Percentiles rank a stretch among this genome's conserved stretches.
Conservation (phyloP, 2,329 filamentous ascomycete species). For the Macrophomina tecta region DNA sequence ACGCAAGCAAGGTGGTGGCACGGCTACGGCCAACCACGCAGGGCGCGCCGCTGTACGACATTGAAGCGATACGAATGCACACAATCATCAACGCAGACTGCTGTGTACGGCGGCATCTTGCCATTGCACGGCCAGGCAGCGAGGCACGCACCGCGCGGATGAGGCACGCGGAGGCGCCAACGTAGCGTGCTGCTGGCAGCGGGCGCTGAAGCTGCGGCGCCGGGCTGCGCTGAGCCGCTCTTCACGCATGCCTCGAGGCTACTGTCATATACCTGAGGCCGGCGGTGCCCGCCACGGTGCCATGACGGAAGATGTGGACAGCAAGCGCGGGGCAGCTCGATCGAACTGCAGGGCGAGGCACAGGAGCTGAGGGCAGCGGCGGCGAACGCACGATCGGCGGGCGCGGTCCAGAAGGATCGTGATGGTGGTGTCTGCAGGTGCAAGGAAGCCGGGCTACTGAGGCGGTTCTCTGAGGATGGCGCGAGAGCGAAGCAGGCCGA, state of each 20-base stretch:
- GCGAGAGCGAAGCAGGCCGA: constrained; percentile 20
- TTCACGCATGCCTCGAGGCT: constrained; percentile 5
- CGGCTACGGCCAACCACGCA: constrained; percentile 18
- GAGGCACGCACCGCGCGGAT: constrained; percentile 3
- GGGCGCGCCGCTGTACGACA: constrained; percentile 18
- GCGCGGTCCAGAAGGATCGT: constrained; percentile 10
- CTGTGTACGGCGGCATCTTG: constrained; percentile 8
- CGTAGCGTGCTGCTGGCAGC: constrained; percentile 14
- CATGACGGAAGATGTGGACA: neutral
- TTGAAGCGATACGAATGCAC: constrained; percentile 18
- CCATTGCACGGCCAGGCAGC: constrained; percentile 2
- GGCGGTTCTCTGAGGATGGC: constrained; percentile 17
- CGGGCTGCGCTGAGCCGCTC: neutral
- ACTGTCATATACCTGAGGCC: constrained; percentile 16
- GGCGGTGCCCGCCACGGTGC: constrained; percentile 5
- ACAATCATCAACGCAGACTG: constrained; percentile 19
- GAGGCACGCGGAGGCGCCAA: constrained; percentile 22
- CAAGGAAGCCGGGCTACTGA: constrained; percentile 9
- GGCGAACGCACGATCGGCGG: constrained; percentile 10
- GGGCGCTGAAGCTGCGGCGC: constrained; percentile 2
- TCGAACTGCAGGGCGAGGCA: neutral
- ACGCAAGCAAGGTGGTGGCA: constrained; percentile 22
- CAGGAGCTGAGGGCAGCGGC: neutral
- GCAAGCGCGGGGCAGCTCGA: no score
- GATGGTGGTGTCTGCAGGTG: constrained; percentile 8